Evolutionary conservation across 148 eudicot genomes (phyloP).

Genomic region (Simmondsia chinensis): DNA sequence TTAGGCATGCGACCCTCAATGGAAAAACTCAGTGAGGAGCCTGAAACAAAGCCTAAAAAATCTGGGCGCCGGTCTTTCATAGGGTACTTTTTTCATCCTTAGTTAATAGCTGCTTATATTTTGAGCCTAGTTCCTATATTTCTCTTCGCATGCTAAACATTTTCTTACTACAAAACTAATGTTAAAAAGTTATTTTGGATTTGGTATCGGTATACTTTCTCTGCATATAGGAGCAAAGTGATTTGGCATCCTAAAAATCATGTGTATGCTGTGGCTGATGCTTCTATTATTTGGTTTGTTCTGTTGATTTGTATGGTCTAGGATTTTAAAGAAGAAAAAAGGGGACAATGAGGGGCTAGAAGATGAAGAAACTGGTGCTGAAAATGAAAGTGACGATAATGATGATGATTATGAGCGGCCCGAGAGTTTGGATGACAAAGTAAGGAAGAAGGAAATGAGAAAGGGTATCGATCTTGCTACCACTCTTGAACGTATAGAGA

Average conservation of each 20-base stretch:
- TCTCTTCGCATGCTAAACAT: background rate
- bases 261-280: too few relatives aligned
- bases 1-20: constrained; percentile 38
- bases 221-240: too few relatives aligned
- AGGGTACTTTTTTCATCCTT: constrained; percentile 38
- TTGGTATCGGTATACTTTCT: too few relatives aligned
- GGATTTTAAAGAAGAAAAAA: constrained; percentile 72
- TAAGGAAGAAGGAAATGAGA: constrained; percentile 87
- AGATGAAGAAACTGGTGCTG: constrained; percentile 13
- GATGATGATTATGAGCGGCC: constrained; percentile 44
- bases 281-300: too few relatives aligned
- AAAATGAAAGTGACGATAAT: constrained; percentile 21
- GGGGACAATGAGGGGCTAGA: constrained; percentile 37
- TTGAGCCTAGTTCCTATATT: background rate
- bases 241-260: too few relatives aligned
- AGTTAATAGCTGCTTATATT: background rate
- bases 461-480: constrained; percentile 99
- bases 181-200: too few relatives aligned
- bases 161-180: too few relatives aligned
- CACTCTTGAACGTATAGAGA: constrained; percentile 98
- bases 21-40: constrained; percentile 62
- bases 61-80: constrained; percentile 62
- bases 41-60: constrained; percentile 57
- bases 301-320: too few relatives aligned
- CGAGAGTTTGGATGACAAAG: constrained; percentile 86